Evolutionary conservation across 2,329 filamentous ascomycete genomes (phyloP), one percentile per base, ranked within the genome.

Genomic region (Lasiodiplodia gonubiensis): DNA sequence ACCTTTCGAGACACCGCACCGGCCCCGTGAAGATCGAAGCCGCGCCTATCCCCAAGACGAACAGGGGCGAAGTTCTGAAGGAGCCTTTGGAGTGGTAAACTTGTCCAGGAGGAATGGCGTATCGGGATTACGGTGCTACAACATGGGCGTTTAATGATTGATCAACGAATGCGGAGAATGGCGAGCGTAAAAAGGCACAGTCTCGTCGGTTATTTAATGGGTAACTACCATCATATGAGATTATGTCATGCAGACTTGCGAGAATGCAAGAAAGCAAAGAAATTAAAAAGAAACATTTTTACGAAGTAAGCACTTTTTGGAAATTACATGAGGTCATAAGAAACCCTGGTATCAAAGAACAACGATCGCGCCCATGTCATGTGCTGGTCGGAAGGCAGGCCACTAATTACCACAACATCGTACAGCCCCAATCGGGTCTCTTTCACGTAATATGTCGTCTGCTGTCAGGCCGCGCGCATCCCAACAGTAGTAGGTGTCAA

Each of bases 31-130:
- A 86, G 83, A 82, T 90, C 23, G 83, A 87, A 74, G 88, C 89
- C 12, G 86, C 82, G 12, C 88, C 92, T 5, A 89, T 97, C 49
- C 92, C 94, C 48, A 94, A 89, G 83, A 97, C 94, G 70, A 97
- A 97, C 81, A 84, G 92, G 18, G 94, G 94, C 0, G 90, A 96
- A 80, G 88, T 89, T 74, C 89, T 93, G 78, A 90, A 85, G 71
- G 93, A 97, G 81, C 94, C 94, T 55, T 83, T 97, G 72, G 93
- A 97, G 76, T 97, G 94, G 93, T 97, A 54, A 57, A 61, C 30
- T 67, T 14, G 27, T 66, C 7, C 37, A 23, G 11, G 14, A 21
- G 25, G 48, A 49, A 21, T 16, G 33, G 33, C 53, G 33, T 37
- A 39, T 35, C 18, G 39, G 42, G 11, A 46, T 21, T 23, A 46